phyloP scores from a whole-genome alignment of 176 grass and related monocot species.

The Chloris gayana region DNA sequence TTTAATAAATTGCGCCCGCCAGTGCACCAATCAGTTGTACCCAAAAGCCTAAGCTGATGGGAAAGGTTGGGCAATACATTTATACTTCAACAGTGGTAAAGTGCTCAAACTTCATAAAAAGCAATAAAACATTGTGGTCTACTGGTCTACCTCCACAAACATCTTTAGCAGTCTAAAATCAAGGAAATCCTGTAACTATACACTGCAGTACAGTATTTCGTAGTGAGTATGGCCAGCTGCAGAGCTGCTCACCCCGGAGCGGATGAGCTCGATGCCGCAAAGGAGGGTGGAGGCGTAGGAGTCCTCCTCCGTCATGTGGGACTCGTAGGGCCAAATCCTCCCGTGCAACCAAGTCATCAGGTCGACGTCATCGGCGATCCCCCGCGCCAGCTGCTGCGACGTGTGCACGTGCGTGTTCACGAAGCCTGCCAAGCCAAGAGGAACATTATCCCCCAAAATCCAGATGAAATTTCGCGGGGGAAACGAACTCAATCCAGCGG shows the following conservation, averaged over 20 bases:
- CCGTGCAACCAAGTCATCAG: conserved; percentile 84
- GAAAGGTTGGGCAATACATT: too few species aligned
- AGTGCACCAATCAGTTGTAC: too few species aligned
- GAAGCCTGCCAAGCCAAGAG: conserved; percentile 50
- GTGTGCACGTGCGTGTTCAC: conserved; percentile 97
- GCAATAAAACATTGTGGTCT: background rate
- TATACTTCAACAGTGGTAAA: too few species aligned
- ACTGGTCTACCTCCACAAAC: background rate
- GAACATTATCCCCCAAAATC: background rate
- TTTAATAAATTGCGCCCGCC: too few species aligned
- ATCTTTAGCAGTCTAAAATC: background rate
- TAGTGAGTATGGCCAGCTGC: background rate
- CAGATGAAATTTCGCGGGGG: background rate
- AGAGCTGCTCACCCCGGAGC: conserved; percentile 66
- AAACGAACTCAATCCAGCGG: background rate
- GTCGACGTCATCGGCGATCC: conserved; percentile 89
- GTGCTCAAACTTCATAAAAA: background rate
- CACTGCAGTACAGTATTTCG: background rate
- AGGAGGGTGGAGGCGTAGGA: conserved; percentile 89
- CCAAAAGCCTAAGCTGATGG: too few species aligned
- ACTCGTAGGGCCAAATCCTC: conserved; percentile 94
- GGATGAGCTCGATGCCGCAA: conserved; percentile 90
- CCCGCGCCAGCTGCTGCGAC: conserved; percentile 88
- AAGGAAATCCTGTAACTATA: background rate
- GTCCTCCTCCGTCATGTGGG: conserved; percentile 90